Conservation (phyloP, 2,329 filamentous ascomycete genomes). For the Lasiodiplodia citricola region DNA sequence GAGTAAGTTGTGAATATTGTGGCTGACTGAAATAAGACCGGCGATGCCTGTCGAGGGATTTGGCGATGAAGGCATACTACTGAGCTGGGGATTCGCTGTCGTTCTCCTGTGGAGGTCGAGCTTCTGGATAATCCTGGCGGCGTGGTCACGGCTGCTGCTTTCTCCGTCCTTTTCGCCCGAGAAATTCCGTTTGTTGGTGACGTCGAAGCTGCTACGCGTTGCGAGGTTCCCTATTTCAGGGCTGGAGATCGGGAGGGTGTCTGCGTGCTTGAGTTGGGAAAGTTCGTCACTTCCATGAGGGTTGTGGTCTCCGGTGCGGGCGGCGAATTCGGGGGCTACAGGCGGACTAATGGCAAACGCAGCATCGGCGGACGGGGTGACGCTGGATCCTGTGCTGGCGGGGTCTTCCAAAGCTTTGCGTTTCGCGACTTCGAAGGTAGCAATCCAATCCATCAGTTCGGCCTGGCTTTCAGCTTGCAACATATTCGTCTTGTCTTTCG, state of each 20-base stretch:
- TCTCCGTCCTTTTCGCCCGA: slow-evolving; percentile 69
- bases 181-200: slow-evolving; percentile 58
- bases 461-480: slow-evolving; percentile 91
- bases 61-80: slow-evolving; percentile 34
- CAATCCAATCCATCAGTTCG: slow-evolving; percentile 93
- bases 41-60: slow-evolving; percentile 68
- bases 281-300: slow-evolving; percentile 61
- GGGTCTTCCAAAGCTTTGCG: slow-evolving; percentile 84
- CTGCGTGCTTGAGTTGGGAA: slow-evolving; percentile 61
- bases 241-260: slow-evolving; percentile 66
- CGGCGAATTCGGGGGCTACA: slow-evolving; percentile 87
- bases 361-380: slow-evolving; percentile 60
- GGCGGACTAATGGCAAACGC: slow-evolving; percentile 94
- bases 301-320: slow-evolving; percentile 72
- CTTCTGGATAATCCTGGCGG: slow-evolving; percentile 88
- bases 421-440: slow-evolving; percentile 92
- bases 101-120: slow-evolving; percentile 86
- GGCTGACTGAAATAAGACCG: slow-evolving; percentile 80
- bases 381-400: slow-evolving; percentile 56
- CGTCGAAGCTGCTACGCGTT: slow-evolving; percentile 74
- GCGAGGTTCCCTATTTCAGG: slow-evolving; percentile 51
- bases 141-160: slow-evolving; percentile 76
- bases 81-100: slow-evolving; percentile 59
- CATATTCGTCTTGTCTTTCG: slow-evolving; percentile 87
- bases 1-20: slow-evolving; percentile 27